Percentiles rank a stretch among this genome's conserved stretches.
These are phyloP conservation scores for Tricholoma sp. DNA, from an alignment of 768 basidiomycete species.

Conservation along the genomic window DNA sequence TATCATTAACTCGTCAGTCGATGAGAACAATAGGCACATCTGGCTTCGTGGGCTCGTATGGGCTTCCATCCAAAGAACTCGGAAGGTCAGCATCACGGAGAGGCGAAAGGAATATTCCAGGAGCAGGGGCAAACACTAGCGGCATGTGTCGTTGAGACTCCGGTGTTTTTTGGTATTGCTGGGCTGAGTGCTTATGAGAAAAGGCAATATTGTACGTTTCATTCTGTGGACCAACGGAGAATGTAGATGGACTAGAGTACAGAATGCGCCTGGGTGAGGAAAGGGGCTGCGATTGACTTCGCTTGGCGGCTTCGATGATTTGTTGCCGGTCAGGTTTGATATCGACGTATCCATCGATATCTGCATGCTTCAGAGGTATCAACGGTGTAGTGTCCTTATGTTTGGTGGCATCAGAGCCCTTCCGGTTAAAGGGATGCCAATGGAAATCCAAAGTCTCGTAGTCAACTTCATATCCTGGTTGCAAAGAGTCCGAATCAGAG, in stretches of 20 bases:
- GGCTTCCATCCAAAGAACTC: neutral
- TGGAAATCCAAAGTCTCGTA: slow-evolving; percentile 43
- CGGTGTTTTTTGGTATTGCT: neutral
- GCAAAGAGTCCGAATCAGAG: slow-evolving; percentile 32
- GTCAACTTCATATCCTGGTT: slow-evolving; percentile 32
- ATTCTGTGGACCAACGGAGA: slow-evolving; percentile 15
- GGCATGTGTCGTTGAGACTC: slow-evolving; percentile 8
- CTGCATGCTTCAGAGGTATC: neutral
- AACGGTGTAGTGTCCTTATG: neutral
- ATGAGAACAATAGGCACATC: neutral
- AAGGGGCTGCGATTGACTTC: neutral
- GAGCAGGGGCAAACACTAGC: slow-evolving; percentile 29
- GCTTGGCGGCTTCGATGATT: neutral
- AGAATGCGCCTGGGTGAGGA: slow-evolving; percentile 8
- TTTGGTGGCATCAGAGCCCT: slow-evolving; percentile 7
- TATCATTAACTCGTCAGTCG: neutral
- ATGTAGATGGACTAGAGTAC: slow-evolving; percentile 25
- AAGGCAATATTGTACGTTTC: neutral
- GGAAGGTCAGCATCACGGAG: slow-evolving; percentile 12
- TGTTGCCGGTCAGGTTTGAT: neutral
- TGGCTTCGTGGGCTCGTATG: neutral
- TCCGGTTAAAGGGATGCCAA: slow-evolving; percentile 49
- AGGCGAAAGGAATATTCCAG: slow-evolving; percentile 34
- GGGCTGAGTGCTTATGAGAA: neutral
- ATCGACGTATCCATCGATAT: neutral